Evolutionary conservation across 2,329 filamentous ascomycete species (phyloP).

Genomic region (Alternaria tenuissima): DNA sequence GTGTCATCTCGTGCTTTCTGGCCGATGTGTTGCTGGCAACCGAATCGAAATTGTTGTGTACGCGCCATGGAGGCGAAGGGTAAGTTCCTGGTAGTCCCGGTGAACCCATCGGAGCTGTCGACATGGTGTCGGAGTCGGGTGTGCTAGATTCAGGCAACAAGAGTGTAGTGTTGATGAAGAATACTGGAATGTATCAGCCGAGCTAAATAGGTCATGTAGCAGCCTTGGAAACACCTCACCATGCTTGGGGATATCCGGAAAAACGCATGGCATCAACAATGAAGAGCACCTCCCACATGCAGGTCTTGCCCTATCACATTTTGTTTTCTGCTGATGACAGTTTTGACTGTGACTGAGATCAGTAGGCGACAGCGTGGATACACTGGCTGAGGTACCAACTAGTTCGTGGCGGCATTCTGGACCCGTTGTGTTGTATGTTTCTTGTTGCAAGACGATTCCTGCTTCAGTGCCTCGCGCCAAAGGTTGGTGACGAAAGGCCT

Average conservation of each 20-base stretch:
- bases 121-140: constrained; percentile 47
- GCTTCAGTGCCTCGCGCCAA: too few relatives aligned
- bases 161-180: constrained; percentile 69
- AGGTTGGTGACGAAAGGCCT: too few relatives aligned
- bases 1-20: constrained; percentile 63
- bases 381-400: too few relatives aligned
- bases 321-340: too few relatives aligned
- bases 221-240: constrained; percentile 48
- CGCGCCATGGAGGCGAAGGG: constrained; percentile 38
- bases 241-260: constrained; percentile 63
- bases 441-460: too few relatives aligned
- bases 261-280: too few relatives aligned
- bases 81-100: constrained; percentile 41
- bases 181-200: constrained; percentile 54
- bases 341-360: too few relatives aligned
- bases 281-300: too few relatives aligned
- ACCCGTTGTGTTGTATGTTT: too few relatives aligned
- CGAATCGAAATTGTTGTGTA: constrained; percentile 34
- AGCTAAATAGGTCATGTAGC: background rate
- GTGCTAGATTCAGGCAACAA: constrained; percentile 63
- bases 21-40: constrained; percentile 40
- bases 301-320: too few relatives aligned
- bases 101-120: constrained; percentile 42
- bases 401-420: too few relatives aligned
- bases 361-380: too few relatives aligned